Conservation (phyloP, 208 protist genomes). For the Trypanosoma brucei region DNA sequence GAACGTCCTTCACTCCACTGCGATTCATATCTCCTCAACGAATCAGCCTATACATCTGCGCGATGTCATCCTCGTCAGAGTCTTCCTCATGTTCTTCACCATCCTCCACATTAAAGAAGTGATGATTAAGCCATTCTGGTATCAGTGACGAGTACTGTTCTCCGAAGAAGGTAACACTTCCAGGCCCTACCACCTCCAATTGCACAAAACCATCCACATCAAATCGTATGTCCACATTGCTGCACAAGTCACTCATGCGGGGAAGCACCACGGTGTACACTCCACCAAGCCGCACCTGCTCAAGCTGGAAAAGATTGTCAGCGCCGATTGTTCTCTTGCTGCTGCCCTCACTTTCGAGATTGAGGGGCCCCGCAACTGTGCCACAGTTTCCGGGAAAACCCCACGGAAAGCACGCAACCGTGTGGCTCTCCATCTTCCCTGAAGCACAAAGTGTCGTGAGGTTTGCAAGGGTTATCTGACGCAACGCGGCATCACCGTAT, state of each 20-base stretch:
- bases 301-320: slow-evolving; percentile 27
- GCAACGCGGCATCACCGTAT: slow-evolving; percentile 7
- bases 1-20: background rate
- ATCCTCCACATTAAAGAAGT: slow-evolving; percentile 36
- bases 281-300: slow-evolving; percentile 8
- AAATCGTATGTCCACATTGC: slow-evolving; percentile 50
- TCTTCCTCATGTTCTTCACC: slow-evolving; percentile 37
- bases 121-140: slow-evolving; percentile 54
- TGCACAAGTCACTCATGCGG: slow-evolving; percentile 38
- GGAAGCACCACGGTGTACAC: slow-evolving; percentile 22
- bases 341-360: background rate
- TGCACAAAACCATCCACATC: slow-evolving; percentile 70
- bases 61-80: slow-evolving; percentile 27
- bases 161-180: slow-evolving; percentile 63
- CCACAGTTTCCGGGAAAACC: background rate
- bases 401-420: slow-evolving; percentile 35
- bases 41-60: slow-evolving; percentile 38
- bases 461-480: slow-evolving; percentile 31
- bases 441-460: slow-evolving; percentile 42
- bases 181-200: slow-evolving; percentile 68
- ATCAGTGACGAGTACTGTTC: slow-evolving; percentile 58
- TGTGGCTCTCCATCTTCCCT: slow-evolving; percentile 42
- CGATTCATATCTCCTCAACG: background rate
- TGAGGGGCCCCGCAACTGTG: background rate
- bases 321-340: background rate